Evolutionary conservation across 2,329 filamentous ascomycete species (phyloP).

Genomic region (Beauveria caledonica): DNA sequence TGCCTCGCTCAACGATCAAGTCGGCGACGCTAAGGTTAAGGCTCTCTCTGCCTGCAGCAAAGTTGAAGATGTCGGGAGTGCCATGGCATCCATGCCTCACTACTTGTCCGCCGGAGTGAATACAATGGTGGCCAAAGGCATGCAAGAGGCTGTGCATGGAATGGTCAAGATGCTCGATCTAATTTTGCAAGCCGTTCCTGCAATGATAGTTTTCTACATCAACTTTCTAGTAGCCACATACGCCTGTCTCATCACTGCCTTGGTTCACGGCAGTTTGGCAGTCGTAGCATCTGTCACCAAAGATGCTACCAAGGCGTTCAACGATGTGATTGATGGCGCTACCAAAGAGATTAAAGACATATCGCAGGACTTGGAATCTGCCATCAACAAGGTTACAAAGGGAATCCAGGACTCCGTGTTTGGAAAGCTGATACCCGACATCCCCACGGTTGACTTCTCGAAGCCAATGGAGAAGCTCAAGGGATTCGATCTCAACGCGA

Average conservation of each 20-base stretch:
- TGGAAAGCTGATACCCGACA: slow-evolving; percentile 37
- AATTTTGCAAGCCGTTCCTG: slow-evolving; percentile 73
- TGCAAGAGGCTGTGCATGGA: slow-evolving; percentile 72
- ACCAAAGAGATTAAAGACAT: slow-evolving; percentile 50
- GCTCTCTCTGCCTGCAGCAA: slow-evolving; percentile 83
- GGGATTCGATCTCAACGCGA: slow-evolving; percentile 58
- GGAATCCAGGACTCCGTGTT: slow-evolving; percentile 38
- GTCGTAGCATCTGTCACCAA: slow-evolving; percentile 50
- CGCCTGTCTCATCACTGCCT: slow-evolving; percentile 77
- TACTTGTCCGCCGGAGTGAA: slow-evolving; percentile 89
- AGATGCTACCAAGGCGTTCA: slow-evolving; percentile 42
- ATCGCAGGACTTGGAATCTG: slow-evolving; percentile 38
- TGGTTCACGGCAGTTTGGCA: slow-evolving; percentile 70
- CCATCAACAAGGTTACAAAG: slow-evolving; percentile 41
- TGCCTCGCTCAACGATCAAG: slow-evolving; percentile 61
- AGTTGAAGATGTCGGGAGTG: slow-evolving; percentile 86
- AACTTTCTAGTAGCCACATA: slow-evolving; percentile 88
- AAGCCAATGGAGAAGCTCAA: slow-evolving; percentile 58
- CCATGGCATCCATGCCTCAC: slow-evolving; percentile 97
- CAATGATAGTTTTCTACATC: slow-evolving; percentile 85
- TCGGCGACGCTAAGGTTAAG: slow-evolving; percentile 68
- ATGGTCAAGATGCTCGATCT: slow-evolving; percentile 73
- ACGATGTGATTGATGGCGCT: slow-evolving; percentile 45
- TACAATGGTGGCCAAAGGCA: slow-evolving; percentile 67
- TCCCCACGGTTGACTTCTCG: slow-evolving; percentile 55